These are phyloP conservation scores for Yamadazyma atmosphaerica DNA, from an alignment of 1,139 yeast genomes.

Conservation along the genomic window DNA sequence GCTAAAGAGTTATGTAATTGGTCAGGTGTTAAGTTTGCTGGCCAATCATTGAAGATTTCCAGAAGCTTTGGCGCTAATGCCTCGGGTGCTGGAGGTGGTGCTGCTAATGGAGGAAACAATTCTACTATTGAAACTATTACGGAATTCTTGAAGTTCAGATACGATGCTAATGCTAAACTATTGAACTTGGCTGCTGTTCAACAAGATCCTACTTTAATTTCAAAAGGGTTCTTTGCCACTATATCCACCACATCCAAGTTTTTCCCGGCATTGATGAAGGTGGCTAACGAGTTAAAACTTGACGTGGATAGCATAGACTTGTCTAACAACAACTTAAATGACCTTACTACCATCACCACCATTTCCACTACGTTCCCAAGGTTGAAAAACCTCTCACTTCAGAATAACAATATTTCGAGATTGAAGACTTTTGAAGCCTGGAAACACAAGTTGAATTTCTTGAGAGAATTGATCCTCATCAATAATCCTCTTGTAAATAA, in stretches of 20 bases:
- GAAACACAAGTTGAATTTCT: slow-evolving; percentile 69
- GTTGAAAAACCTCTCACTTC: slow-evolving; percentile 74
- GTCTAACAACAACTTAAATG: slow-evolving; percentile 66
- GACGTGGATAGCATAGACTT: slow-evolving; percentile 75
- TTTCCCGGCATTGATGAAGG: slow-evolving; percentile 88
- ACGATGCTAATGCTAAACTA: slow-evolving; percentile 62
- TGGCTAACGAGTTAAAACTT: slow-evolving; percentile 58
- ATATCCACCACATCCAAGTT: slow-evolving; percentile 68
- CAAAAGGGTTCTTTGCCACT: slow-evolving; percentile 66
- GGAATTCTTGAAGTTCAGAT: slow-evolving; percentile 63
- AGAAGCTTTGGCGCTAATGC: slow-evolving; percentile 16
- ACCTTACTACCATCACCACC: slow-evolving; percentile 60
- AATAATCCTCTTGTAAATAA: slow-evolving; percentile 72
- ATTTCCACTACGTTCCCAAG: slow-evolving; percentile 75
- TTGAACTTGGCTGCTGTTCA: slow-evolving; percentile 70
- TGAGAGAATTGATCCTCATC: slow-evolving; percentile 72
- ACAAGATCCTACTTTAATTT: slow-evolving; percentile 60
- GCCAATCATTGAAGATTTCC: slow-evolving; percentile 59
- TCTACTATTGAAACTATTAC: slow-evolving; percentile 63
- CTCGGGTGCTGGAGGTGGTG: slow-evolving; percentile 21
- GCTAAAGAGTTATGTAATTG: slow-evolving; percentile 60
- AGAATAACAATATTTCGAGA: slow-evolving; percentile 66
- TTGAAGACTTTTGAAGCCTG: slow-evolving; percentile 68
- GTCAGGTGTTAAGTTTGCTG: slow-evolving; percentile 83
- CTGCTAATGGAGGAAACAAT: slow-evolving; percentile 15